Conservation (phyloP, 2,329 filamentous ascomycete species). For the Apiospora hydei region DNA sequence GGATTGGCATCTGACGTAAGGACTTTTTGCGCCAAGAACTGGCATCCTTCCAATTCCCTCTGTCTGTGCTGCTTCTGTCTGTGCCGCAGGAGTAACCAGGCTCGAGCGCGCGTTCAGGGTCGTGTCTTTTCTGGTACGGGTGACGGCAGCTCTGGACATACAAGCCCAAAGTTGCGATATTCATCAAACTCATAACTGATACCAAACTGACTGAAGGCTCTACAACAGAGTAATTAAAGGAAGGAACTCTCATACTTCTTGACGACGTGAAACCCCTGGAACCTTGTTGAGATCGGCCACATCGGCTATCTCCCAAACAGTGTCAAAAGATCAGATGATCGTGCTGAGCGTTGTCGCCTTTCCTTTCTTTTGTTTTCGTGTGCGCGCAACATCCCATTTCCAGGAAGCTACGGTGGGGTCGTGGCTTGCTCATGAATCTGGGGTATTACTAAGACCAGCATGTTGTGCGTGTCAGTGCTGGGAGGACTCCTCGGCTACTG, state of each 20-base stretch:
- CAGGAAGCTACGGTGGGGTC: background rate
- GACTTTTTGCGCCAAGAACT: background rate
- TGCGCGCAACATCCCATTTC: slow-evolving; percentile 1
- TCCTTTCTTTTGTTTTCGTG: background rate
- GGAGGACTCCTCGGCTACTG: background rate
- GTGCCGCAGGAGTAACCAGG: background rate
- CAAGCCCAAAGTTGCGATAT: background rate
- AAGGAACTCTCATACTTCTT: background rate
- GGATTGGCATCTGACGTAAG: slow-evolving; percentile 19
- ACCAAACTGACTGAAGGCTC: background rate
- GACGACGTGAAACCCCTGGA: background rate
- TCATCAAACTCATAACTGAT: background rate
- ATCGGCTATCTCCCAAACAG: slow-evolving; percentile 18
- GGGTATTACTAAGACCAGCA: slow-evolving; percentile 10
- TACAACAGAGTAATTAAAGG: background rate
- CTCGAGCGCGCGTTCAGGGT: background rate
- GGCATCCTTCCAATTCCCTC: background rate
- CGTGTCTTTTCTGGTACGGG: background rate
- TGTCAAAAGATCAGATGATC: slow-evolving; percentile 20
- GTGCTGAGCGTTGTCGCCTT: background rate
- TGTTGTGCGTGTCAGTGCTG: background rate
- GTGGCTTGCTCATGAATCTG: slow-evolving; percentile 11
- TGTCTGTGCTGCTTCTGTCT: background rate
- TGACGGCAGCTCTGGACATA: background rate
- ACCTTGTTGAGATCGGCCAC: slow-evolving; percentile 11